Conservation (phyloP, 2,329 filamentous ascomycete species). For the Neopestalotiopsis sp. region DNA sequence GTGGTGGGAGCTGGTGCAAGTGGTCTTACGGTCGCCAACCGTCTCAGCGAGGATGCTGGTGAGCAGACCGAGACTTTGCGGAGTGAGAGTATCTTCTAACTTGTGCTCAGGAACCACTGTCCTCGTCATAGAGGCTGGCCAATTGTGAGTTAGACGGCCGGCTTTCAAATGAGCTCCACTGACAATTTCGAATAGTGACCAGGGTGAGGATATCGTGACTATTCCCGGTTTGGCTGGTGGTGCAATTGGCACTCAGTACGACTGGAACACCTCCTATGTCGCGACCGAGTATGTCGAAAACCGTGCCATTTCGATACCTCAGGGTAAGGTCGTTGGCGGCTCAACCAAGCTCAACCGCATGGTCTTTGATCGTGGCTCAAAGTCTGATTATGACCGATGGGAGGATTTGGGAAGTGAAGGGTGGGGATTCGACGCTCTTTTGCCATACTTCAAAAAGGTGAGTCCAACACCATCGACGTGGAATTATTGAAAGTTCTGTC, state of each 20-base stretch:
- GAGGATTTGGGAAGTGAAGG: conserved; percentile 45
- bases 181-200: conserved; percentile 1
- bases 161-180: conserved; percentile 38
- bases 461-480: background rate
- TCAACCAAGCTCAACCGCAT: conserved; percentile 48
- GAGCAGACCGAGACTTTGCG: conserved; percentile 31
- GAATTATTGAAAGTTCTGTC: background rate
- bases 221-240: conserved; percentile 14
- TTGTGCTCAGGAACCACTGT: conserved; percentile 28
- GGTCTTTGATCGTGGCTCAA: conserved; percentile 46
- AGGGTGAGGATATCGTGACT: conserved; percentile 11
- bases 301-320: conserved; percentile 18
- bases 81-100: background rate
- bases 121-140: conserved; percentile 33
- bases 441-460: conserved; percentile 57
- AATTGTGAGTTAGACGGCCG: conserved; percentile 28
- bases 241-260: conserved; percentile 9
- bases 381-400: conserved; percentile 49
- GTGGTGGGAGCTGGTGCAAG: conserved; percentile 34
- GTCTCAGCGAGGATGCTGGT: conserved; percentile 32
- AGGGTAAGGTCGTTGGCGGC: conserved; percentile 46
- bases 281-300: conserved; percentile 7
- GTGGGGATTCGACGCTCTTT: conserved; percentile 49
- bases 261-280: conserved; percentile 12
- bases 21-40: conserved; percentile 33